A percentile compares a stretch with the other conserved stretches of the same genome.
These are phyloP conservation scores for Candida orba DNA, from an alignment of 805 yeast genomes.

Conservation along the genomic window DNA sequence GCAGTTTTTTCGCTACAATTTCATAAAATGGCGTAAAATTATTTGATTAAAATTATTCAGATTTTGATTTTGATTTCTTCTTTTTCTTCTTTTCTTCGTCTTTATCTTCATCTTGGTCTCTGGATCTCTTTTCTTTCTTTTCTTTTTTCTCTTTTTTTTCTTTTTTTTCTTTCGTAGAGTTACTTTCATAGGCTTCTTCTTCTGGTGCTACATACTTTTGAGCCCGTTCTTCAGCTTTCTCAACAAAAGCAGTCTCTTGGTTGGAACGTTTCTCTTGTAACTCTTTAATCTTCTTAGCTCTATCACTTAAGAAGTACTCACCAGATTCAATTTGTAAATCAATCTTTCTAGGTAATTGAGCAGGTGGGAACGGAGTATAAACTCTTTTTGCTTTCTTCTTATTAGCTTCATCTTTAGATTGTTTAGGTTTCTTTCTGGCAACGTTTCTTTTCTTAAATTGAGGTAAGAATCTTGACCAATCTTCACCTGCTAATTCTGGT, in stretches of 20 bases:
- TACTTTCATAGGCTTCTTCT: constrained; percentile 51
- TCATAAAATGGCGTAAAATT: too few species aligned
- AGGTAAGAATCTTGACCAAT: constrained; percentile 95
- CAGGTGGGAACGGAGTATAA: constrained; percentile 99
- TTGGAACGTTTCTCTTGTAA: constrained; percentile 71
- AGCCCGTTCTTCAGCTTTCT: constrained; percentile 60
- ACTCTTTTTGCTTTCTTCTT: constrained; percentile 49
- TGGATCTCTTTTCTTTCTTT: constrained; percentile 22
- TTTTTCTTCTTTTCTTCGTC: constrained; percentile 24
- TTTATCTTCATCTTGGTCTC: constrained; percentile 20
- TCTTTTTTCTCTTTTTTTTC: constrained; percentile 23
- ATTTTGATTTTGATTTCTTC: not conserved
- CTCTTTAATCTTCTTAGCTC: constrained; percentile 66
- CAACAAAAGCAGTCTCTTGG: constrained; percentile 62
- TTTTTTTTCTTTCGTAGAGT: constrained; percentile 23
- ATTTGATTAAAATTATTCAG: too few species aligned
- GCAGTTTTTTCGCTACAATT: too few species aligned
- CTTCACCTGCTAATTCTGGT: constrained; percentile 92
- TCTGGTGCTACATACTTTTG: constrained; percentile 83
- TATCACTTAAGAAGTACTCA: constrained; percentile 90
- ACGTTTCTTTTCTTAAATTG: constrained; percentile 95
- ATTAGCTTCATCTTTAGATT: constrained; percentile 43
- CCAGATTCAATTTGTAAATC: constrained; percentile 97
- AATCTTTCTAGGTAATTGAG: constrained; percentile 92
- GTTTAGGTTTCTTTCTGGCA: constrained; percentile 83